Percentiles rank a stretch among this genome's conserved stretches.
These are phyloP conservation scores for Zelonia costaricensis DNA, from an alignment of 208 protist genomes.

Conservation along the genomic window DNA sequence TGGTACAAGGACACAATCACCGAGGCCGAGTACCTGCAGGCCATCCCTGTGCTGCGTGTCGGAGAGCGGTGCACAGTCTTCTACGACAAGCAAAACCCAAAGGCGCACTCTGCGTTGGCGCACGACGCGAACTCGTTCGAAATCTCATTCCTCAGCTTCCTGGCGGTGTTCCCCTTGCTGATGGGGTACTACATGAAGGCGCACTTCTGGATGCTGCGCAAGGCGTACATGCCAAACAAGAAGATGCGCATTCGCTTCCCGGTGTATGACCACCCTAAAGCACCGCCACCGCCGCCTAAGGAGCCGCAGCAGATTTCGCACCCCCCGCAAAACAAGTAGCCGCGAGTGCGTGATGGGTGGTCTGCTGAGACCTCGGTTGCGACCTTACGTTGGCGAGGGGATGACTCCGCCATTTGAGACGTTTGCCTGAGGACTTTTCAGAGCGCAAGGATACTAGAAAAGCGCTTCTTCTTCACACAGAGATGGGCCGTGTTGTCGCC, in stretches of 20 bases:
- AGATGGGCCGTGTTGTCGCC: too few relatives aligned
- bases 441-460: too few relatives aligned
- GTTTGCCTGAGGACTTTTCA: too few relatives aligned
- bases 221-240: conserved; percentile 80
- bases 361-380: neutral
- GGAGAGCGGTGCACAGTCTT: conserved; percentile 83
- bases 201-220: conserved; percentile 76
- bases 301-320: conserved; percentile 57
- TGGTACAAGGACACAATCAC: conserved; percentile 89
- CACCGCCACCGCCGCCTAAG: conserved; percentile 50
- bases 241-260: conserved; percentile 81
- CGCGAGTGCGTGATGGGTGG: neutral
- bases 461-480: too few relatives aligned
- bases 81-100: conserved; percentile 84
- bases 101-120: conserved; percentile 66
- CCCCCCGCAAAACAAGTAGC: conserved; percentile 43
- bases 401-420: too few relatives aligned
- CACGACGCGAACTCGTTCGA: conserved; percentile 90
- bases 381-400: too few relatives aligned
- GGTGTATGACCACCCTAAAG: conserved; percentile 45
- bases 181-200: conserved; percentile 87
- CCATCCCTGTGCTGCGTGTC: conserved; percentile 81
- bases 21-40: conserved; percentile 88
- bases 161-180: conserved; percentile 77
- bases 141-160: conserved; percentile 77